These are phyloP conservation scores for Mortierella claussenii DNA, from an alignment of 192 early-diverging fungal species.

Conservation along the genomic window DNA sequence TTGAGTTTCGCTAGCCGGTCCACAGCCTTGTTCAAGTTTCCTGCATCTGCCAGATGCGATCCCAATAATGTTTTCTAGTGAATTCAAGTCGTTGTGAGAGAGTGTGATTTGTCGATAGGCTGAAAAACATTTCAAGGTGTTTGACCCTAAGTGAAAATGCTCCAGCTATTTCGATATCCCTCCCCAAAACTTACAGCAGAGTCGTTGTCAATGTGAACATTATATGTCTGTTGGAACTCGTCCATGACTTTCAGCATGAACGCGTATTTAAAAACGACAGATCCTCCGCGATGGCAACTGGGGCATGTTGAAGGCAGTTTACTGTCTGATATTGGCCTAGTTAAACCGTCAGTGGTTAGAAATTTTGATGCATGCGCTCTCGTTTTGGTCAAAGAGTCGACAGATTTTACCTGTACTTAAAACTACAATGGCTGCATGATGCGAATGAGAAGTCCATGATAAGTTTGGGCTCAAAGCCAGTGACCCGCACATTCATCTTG, in stretches of 20 bases:
- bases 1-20: not conserved
- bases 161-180: too few species aligned
- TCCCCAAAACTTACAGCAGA: constrained; percentile 30
- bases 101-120: not conserved
- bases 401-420: constrained; percentile 15
- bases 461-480: constrained; percentile 7
- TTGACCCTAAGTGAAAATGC: too few species aligned
- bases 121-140: not conserved
- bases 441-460: constrained; percentile 20
- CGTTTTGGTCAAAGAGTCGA: not conserved
- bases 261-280: not conserved
- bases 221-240: constrained; percentile 8
- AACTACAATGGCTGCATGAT: constrained; percentile 2
- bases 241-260: constrained; percentile 28
- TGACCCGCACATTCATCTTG: constrained; percentile 1
- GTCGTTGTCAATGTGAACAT: constrained; percentile 22
- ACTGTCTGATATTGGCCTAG: not conserved
- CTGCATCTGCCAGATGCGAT: not conserved
- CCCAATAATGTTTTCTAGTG: constrained; percentile 12
- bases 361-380: not conserved
- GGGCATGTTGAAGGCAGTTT: constrained; percentile 3
- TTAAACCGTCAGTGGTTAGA: not conserved
- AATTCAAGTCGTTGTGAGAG: not conserved
- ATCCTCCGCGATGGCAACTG: not conserved
- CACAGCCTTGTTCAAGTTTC: not conserved